Base-by-base conservation (phyloP, 352 stramenopile species). In the Globisporangium iwayamae region DNA sequence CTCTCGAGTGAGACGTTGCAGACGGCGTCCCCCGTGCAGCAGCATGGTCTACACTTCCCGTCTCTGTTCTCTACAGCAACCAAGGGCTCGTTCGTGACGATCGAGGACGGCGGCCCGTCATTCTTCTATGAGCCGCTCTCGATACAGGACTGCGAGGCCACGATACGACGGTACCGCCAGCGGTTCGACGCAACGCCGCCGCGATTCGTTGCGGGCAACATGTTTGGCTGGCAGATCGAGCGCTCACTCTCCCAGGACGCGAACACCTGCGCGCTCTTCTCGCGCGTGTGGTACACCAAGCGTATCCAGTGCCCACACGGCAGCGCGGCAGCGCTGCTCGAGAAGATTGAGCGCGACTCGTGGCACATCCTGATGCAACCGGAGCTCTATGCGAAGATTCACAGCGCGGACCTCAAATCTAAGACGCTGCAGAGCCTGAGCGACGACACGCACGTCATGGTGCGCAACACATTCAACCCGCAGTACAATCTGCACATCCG, bases 111-210 rank as follows among this genome's bases (percentile, higher is more conserved):
- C 6, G 70, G 72, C 34, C 65, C 71, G 30, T 69, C 71, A 2
- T 81, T 81, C 55, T 72, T 75, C 60, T 81, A 68, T 45, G 59
- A 81, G 20, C 73, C 71, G 10, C 66, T 81, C 36, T 55, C 65
- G 14, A 70, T 69, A 43, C 46, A 72, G 43, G 68, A 78, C 20
- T 56, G 73, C 39, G 62, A 74, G 45, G 46, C 60, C 18, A 66
- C 74, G 53, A 62, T 65, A 52, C 46, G 69, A 53, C 56, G 63
- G 52, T 81, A 81, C 52, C 13, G 54, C 36, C 36, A 50, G 36
- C 54, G 38, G 6, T 60, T 60, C 11, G 73, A 75, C 53, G 56
- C 60, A 11, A 66, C 67, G 34, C 75, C 75, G 18, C 38, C 65
- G 0, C 59, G 63, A 0, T 45, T 52, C 52, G 62, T 70, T 22